Evolutionary conservation across 116 monocot genomes (phyloP), one percentile per base, ranked within the genome.

Genomic region (Phalaenopsis hybrid): DNA sequence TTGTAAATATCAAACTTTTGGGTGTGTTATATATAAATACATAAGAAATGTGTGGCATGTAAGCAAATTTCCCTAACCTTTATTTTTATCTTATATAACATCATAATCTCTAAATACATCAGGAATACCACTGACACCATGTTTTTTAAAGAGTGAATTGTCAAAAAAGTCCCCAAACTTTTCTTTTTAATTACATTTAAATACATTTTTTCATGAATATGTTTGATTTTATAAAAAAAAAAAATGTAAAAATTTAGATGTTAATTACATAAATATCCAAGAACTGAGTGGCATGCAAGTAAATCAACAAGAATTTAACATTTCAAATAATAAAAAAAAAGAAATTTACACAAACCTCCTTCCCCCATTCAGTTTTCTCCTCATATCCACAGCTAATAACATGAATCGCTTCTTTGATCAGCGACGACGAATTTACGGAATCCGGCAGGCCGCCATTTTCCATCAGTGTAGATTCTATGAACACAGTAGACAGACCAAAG

Each of bases 351-450:
- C 73, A 25, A 37, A 91, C 97, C 98, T 99, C 99, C 77, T 95
- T 95, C 76, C 99, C 99, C 99, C 99, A 99, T 84, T 91, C 95
- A 51, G 92, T 95, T 87, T 99, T 99, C 81, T 95, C 99, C 88
- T 99, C 99, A 10, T 99, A 99, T 59, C 99, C 95, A 81, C 99
- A 99, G 83, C 99, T 91, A 72, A 99, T 99, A 74, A 99, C 95
- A 84, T 99, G 99, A 78, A 99, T 99, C 44, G 95, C 99, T 91
- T 99, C 99, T 83, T 92, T 92, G 69, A 99, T 89, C 16, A 99
- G 78, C 11, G 90, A 91, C 13, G 92, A 88, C 20, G 99, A 84
- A 61, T 93, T 89, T 49, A 86, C 88, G 55, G 92, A 91, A 57
- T 95, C 89, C 25, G 95, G 83, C 12, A 93, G 82, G 20, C 99